Conservation (phyloP, 1,284 basidiomycete species). For the Gastroboletus turbinatus region DNA sequence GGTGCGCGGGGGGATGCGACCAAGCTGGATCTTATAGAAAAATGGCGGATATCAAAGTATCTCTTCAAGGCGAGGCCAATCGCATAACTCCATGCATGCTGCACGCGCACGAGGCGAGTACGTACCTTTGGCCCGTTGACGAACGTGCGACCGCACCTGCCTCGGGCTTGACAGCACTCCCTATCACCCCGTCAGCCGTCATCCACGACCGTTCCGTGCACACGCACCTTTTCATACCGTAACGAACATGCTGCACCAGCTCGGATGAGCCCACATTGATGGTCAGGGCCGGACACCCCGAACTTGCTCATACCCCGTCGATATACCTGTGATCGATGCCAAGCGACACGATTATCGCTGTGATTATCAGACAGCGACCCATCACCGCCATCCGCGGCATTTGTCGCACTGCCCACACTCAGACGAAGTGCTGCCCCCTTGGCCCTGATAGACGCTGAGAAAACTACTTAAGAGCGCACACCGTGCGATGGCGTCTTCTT, state of each 20-base stretch:
- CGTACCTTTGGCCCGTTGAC: neutral
- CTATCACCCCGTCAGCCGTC: neutral
- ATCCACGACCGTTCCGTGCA: neutral
- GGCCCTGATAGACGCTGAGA: constrained; percentile 8
- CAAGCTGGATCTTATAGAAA: constrained; percentile 16
- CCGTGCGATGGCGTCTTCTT: neutral
- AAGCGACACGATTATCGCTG: neutral
- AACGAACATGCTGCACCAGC: neutral
- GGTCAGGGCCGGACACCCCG: neutral
- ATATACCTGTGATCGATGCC: neutral
- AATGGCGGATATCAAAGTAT: neutral
- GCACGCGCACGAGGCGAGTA: constrained; percentile 18
- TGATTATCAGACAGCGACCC: neutral
- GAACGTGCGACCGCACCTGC: constrained; percentile 20
- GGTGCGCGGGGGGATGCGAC: too few relatives aligned
- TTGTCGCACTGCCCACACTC: neutral
- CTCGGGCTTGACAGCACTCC: neutral
- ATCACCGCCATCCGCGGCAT: neutral
- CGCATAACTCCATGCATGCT: constrained; percentile 1
- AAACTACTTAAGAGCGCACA: constrained; percentile 1
- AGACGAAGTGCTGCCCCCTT: too few relatives aligned
- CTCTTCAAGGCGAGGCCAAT: constrained; percentile 13
- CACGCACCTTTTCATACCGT: neutral
- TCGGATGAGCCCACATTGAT: neutral
- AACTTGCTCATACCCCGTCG: too few relatives aligned